Percentiles rank a stretch among this genome's conserved stretches.
Conservation (phyloP, 176 grass and related monocot species). For the Chloris gayana region DNA sequence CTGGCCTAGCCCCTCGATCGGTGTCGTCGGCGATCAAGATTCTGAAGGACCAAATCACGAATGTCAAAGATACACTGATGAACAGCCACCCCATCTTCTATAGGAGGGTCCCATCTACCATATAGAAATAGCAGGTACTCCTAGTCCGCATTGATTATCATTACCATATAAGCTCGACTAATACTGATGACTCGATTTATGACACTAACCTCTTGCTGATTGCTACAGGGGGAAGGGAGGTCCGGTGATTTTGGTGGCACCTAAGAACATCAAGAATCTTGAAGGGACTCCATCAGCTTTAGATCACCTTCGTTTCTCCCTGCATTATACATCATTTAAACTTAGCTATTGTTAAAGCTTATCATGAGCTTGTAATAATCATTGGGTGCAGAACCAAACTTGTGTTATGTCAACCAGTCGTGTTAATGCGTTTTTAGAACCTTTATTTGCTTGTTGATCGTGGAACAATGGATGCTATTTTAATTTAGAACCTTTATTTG, state of each 20-base stretch:
- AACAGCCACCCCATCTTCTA: conserved; percentile 25
- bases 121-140: conserved; percentile 23
- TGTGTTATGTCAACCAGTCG: neutral
- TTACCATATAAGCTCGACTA: neutral
- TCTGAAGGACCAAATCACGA: conserved; percentile 25
- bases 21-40: conserved; percentile 24
- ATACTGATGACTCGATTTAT: neutral
- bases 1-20: conserved; percentile 33
- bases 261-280: neutral
- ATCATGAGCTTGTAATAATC: conserved; percentile 40
- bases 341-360: neutral
- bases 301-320: conserved; percentile 22
- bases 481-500: conserved; percentile 14
- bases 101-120: neutral
- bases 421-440: conserved; percentile 14
- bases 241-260: conserved; percentile 14
- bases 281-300: conserved; percentile 13
- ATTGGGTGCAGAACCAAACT: conserved; percentile 18
- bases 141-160: conserved; percentile 5
- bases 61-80: conserved; percentile 41
- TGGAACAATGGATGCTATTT: conserved; percentile 7
- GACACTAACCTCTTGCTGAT: conserved; percentile 12
- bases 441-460: neutral
- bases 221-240: conserved; percentile 9
- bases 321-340: conserved; percentile 16